Base-by-base conservation (phyloP, 208 protist species). In the Tetramitus jugosus region DNA sequence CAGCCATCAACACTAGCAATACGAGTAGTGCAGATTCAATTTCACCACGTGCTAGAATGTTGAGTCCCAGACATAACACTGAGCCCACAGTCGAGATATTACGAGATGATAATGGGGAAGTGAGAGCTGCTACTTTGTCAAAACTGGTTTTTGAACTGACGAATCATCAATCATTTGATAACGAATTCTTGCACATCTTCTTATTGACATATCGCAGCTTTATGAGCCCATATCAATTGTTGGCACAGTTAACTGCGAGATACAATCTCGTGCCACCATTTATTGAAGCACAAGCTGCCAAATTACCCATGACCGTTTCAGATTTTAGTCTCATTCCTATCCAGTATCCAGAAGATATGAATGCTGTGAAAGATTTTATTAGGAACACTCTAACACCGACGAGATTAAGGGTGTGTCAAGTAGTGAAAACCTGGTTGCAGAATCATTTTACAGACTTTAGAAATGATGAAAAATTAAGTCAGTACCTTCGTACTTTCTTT, bases 391-490 rank as follows among this genome's bases (percentile, higher is more conserved):
- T 65, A 20, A 39, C 7, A 45, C 52, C 68, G 3, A 61, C 45
- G 6, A 17, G 68, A 40, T 45, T 76, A 17, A 31, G 68, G 23
- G 68, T 76, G 2, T 17, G 33, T 1, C 49, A 76, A 60, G 8
- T 61, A 3, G 14, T 77, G 23, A 77, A 8, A 20, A 17, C 3
- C 17, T 77, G 72, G 72, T 3, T 60, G 13, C n/a, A 23, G 17
- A 52, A 77, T 46, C n/a, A 77, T 33, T 77, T 37, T 77, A 39
- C 52, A 20, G 72, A 77, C 8, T 77, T 77, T 60, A 4, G 33
- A 20, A 43, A 71, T 2, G 39, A 71, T 46, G 20, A n/a, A 45
- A 23, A 71, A 13, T 71, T 46, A 26, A 71, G 33, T 49, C 26
- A 43, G 14, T 35, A 67, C 3, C 14, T 64, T 6, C 4, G 17